phyloP scores from a whole-genome alignment of 2,329 filamentous ascomycete species.

The Dothistroma pini region DNA sequence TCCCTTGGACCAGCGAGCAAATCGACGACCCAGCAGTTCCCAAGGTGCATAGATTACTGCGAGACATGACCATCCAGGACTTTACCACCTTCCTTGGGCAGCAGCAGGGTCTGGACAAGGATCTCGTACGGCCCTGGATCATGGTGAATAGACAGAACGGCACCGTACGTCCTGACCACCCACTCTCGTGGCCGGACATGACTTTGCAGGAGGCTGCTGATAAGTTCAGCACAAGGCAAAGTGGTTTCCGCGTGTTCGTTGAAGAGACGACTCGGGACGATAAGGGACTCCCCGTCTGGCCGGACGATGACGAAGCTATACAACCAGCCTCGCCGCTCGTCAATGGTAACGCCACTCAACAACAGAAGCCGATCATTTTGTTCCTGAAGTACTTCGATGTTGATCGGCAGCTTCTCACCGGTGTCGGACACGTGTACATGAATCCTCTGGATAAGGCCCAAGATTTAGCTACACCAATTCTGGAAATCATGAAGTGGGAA shows the following conservation, averaged over 20 bases:
- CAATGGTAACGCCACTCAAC: slow-evolving; percentile 38
- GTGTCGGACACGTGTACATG: slow-evolving; percentile 82
- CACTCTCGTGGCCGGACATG: slow-evolving; percentile 71
- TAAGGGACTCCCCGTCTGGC: slow-evolving; percentile 71
- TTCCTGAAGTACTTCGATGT: slow-evolving; percentile 92
- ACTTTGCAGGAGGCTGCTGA: slow-evolving; percentile 62
- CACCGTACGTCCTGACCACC: slow-evolving; percentile 85
- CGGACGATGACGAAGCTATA: slow-evolving; percentile 54
- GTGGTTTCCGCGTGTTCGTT: slow-evolving; percentile 76
- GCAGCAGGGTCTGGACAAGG: slow-evolving; percentile 65
- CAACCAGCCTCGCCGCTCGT: slow-evolving; percentile 42
- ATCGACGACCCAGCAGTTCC: slow-evolving; percentile 66
- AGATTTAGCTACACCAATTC: slow-evolving; percentile 74
- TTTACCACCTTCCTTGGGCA: slow-evolving; percentile 67
- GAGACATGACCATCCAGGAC: slow-evolving; percentile 71
- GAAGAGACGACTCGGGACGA: slow-evolving; percentile 69
- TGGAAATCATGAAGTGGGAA: slow-evolving; percentile 82
- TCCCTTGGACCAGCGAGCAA: slow-evolving; percentile 55
- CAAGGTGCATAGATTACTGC: slow-evolving; percentile 67
- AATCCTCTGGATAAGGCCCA: slow-evolving; percentile 82
- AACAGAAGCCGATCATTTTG: slow-evolving; percentile 64
- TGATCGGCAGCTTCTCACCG: slow-evolving; percentile 68
- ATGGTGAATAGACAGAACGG: slow-evolving; percentile 99
- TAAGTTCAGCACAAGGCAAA: slow-evolving; percentile 65
- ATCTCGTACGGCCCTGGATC: slow-evolving; percentile 78